These are phyloP conservation scores for Priceomyces haplophilus DNA, from an alignment of 805 yeast genomes.

Conservation along the genomic window DNA sequence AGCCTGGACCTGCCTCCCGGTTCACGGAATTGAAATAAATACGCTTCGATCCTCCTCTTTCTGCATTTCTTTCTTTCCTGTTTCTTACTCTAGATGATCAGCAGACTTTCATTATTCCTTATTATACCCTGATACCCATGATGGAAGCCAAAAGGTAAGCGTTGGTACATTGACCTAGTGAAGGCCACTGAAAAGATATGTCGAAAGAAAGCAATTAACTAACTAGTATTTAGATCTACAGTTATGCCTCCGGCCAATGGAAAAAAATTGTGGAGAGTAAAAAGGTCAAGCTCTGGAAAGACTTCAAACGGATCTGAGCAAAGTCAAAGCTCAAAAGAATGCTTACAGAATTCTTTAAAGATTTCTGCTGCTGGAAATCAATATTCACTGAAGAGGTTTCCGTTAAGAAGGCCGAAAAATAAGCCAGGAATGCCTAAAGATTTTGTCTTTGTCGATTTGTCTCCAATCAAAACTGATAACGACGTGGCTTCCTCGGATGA, in stretches of 20 bases:
- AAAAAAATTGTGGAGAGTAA: conserved; percentile 44
- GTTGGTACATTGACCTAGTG: background rate
- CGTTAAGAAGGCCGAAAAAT: conserved; percentile 42
- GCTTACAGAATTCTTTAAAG: conserved; percentile 41
- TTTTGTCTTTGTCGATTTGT: conserved; percentile 44
- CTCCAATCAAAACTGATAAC: conserved; percentile 34
- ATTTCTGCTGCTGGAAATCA: conserved; percentile 39
- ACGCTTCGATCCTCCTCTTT: conserved; percentile 3
- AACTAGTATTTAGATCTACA: conserved; percentile 4
- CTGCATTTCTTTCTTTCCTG: background rate
- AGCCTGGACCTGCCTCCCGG: background rate
- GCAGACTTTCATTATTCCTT: background rate
- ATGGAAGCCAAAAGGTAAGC: conserved; percentile 9
- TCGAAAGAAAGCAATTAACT: background rate
- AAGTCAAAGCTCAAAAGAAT: conserved; percentile 27
- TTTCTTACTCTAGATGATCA: background rate
- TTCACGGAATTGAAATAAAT: conserved; percentile 4
- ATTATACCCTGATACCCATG: conserved; percentile 6
- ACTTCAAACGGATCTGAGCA: conserved; percentile 10
- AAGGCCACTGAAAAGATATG: background rate
- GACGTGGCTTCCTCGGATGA: conserved; percentile 10
- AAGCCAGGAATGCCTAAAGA: conserved; percentile 45
- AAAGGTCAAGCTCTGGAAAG: conserved; percentile 18
- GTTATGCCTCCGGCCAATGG: conserved; percentile 42
- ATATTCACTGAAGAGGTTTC: conserved; percentile 35